phyloP scores from a whole-genome alignment of 768 basidiomycete species.

The Naganishia onofrii region DNA sequence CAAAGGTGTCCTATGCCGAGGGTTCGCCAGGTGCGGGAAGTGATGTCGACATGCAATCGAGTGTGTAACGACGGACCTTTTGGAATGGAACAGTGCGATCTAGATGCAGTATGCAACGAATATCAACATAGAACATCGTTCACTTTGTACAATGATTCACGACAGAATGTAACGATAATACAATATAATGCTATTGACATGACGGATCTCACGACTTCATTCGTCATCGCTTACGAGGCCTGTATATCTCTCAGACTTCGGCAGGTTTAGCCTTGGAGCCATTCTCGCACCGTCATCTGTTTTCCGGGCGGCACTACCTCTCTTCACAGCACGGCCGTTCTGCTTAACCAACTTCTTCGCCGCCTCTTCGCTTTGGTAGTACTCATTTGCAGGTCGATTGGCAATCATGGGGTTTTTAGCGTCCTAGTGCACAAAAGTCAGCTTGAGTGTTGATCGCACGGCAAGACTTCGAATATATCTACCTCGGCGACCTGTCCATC shows the following conservation, averaged over 20 bases:
- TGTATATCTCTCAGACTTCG: not conserved
- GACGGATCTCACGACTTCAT: not conserved
- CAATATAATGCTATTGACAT: too few species aligned
- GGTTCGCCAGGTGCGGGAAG: not conserved
- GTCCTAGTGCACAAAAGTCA: not conserved
- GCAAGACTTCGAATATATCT: too few species aligned
- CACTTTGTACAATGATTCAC: too few species aligned
- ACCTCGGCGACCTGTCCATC: not conserved
- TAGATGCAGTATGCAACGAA: too few species aligned
- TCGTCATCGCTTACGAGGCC: slow-evolving; percentile 19
- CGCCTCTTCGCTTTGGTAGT: not conserved
- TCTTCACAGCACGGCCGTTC: not conserved
- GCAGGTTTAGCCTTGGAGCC: slow-evolving; percentile 8
- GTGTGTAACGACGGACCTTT: not conserved
- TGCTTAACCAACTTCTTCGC: not conserved
- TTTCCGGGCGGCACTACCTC: not conserved
- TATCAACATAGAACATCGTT: too few species aligned
- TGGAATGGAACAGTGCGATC: too few species aligned
- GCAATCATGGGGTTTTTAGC: not conserved
- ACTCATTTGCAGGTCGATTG: slow-evolving; percentile 10
- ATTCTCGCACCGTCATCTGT: not conserved
- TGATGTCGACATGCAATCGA: slow-evolving; percentile 2
- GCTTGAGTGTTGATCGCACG: not conserved
- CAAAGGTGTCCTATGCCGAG: slow-evolving; percentile 10
- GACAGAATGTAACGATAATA: too few species aligned